Percentiles rank a stretch among this genome's conserved stretches.
phyloP scores from a whole-genome alignment of 352 stramenopile genomes.

The Phytopythium oedochilum region DNA sequence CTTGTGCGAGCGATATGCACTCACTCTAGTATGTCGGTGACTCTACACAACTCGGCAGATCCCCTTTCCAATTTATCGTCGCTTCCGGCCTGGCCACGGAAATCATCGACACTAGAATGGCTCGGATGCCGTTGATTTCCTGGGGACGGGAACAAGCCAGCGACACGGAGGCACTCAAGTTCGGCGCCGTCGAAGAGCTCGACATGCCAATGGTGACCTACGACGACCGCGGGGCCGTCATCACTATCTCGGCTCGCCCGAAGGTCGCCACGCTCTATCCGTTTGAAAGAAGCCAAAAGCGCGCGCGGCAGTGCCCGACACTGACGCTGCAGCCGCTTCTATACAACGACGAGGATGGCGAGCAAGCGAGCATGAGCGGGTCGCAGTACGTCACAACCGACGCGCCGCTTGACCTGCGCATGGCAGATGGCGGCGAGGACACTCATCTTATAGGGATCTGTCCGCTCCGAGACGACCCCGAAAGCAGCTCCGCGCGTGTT shows the following conservation, averaged over 20 bases:
- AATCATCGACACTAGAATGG: slow-evolving; percentile 66
- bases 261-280: slow-evolving; percentile 46
- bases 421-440: slow-evolving; percentile 56
- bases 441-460: slow-evolving; percentile 49
- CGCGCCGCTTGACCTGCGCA: slow-evolving; percentile 49
- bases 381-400: slow-evolving; percentile 59
- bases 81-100: slow-evolving; percentile 61
- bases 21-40: too few relatives aligned
- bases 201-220: slow-evolving; percentile 23
- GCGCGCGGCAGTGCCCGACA: slow-evolving; percentile 11
- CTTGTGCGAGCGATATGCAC: too few relatives aligned
- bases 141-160: slow-evolving; percentile 34
- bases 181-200: slow-evolving; percentile 42
- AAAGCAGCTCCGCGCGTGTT: slow-evolving; percentile 20
- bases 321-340: slow-evolving; percentile 38
- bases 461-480: slow-evolving; percentile 23
- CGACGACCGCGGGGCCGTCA: slow-evolving; percentile 27
- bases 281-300: slow-evolving; percentile 32
- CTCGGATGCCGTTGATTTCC: slow-evolving; percentile 47
- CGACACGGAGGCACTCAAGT: slow-evolving; percentile 13
- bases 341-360: slow-evolving; percentile 29
- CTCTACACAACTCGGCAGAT: slow-evolving; percentile 17
- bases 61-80: slow-evolving; percentile 69
- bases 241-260: slow-evolving; percentile 26
- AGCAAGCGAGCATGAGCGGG: slow-evolving; percentile 6